Evolutionary conservation across 257 asterid genomes (phyloP).

Genomic region (Salvia hispanica): DNA sequence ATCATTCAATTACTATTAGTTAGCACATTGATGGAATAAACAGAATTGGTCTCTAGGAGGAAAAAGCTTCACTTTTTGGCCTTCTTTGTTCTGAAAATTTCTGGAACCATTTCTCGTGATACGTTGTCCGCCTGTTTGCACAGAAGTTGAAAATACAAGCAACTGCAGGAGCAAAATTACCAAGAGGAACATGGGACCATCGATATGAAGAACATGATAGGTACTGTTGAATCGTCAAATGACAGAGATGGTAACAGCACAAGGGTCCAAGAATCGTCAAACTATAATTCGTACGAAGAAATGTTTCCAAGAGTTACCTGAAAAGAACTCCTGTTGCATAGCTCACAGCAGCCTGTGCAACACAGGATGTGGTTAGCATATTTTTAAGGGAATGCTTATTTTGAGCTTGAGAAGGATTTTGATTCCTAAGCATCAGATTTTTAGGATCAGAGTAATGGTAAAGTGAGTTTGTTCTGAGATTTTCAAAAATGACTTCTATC

Average conservation of each 20-base stretch:
- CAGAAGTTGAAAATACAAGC: conserved; percentile 81
- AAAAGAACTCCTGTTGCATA: conserved; percentile 54
- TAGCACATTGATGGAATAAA: conserved; percentile 6
- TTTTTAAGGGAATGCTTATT: neutral
- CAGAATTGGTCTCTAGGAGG: conserved; percentile 18
- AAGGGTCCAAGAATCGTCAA: neutral
- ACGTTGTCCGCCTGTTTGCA: conserved; percentile 83
- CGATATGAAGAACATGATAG: neutral
- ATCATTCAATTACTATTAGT: conserved; percentile 25
- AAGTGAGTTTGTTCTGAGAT: neutral
- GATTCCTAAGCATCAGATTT: neutral
- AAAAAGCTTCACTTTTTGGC: conserved; percentile 49
- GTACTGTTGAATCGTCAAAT: neutral
- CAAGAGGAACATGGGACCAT: conserved; percentile 5
- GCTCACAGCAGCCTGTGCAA: conserved; percentile 65
- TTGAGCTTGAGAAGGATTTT: neutral
- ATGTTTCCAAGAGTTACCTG: conserved; percentile 39
- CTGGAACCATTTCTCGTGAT: conserved; percentile 70
- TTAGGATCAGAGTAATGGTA: neutral
- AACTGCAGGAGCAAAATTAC: conserved; percentile 53
- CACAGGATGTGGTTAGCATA: conserved; percentile 25
- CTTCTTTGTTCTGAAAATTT: conserved; percentile 70
- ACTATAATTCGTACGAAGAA: conserved; percentile 5
- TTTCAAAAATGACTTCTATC: neutral
- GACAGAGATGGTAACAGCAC: conserved; percentile 3